These are phyloP conservation scores for Rhodomyrtus tomentosa DNA, from an alignment of 345 rosid genomes.

Conservation along the genomic window DNA sequence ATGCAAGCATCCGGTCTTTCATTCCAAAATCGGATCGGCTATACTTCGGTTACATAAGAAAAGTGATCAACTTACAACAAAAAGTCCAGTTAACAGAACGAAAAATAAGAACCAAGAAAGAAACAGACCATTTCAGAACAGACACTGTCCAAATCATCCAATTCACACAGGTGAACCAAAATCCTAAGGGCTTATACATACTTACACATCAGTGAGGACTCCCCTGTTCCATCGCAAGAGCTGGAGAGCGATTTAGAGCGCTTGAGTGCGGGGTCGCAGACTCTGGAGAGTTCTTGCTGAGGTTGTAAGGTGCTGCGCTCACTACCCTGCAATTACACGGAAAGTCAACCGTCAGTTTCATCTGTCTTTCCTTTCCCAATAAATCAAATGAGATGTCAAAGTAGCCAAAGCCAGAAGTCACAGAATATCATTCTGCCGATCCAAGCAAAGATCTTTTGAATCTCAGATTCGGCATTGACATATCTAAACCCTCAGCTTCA, in stretches of 20 bases:
- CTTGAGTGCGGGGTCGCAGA: not conserved
- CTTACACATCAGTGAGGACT: not conserved
- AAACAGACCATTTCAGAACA: not conserved
- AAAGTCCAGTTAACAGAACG: not conserved
- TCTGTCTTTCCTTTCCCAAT: not conserved
- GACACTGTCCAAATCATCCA: not conserved
- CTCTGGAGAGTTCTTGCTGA: not conserved
- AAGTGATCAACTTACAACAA: not conserved
- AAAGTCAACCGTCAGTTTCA: not conserved
- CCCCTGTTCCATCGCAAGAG: not conserved
- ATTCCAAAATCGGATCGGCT: not conserved
- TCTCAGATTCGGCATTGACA: not conserved
- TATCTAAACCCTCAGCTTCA: not conserved
- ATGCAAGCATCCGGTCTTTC: not conserved
- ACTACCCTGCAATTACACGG: not conserved
- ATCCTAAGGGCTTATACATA: not conserved
- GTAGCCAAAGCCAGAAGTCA: not conserved
- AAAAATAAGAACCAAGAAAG: not conserved
- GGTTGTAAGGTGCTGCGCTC: not conserved
- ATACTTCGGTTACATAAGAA: not conserved
- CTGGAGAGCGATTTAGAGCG: not conserved
- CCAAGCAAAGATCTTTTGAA: not conserved
- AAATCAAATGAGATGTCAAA: not conserved
- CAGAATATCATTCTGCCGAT: not conserved
- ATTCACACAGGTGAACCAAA: not conserved